A percentile compares a stretch with the other conserved stretches of the same genome.
Conservation (phyloP, 805 yeast genomes). For the Hanseniaspora jakobsenii region DNA sequence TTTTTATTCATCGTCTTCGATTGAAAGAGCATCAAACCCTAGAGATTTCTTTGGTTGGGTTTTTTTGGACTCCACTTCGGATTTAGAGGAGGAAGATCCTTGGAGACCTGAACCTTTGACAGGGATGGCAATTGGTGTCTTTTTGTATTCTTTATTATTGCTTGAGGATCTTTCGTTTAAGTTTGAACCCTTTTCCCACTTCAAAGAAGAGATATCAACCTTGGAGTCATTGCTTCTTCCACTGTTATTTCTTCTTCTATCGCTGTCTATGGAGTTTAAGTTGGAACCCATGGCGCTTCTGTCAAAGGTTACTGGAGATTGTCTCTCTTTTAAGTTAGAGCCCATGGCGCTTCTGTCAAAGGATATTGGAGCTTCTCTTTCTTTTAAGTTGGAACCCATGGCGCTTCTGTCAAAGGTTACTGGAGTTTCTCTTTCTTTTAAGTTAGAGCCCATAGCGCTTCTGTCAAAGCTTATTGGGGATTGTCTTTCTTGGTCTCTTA, state of each 20-base stretch:
- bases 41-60: background rate
- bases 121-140: background rate
- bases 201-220: constrained; percentile 4
- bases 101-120: constrained; percentile 3
- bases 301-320: no score
- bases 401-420: constrained; percentile 17
- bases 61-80: no score
- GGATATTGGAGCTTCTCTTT: no score
- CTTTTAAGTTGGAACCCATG: no score
- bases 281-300: background rate
- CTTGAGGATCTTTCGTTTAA: background rate
- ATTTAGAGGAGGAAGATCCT: no score
- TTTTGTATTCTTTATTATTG: background rate
- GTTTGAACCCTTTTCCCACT: constrained; percentile 2
- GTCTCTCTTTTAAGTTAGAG: no score
- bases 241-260: no score
- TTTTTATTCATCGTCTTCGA: constrained; percentile 8
- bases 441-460: background rate
- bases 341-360: constrained; percentile 15
- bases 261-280: background rate
- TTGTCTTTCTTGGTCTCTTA: no score
- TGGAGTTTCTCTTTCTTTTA: no score
- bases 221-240: no score
- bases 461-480: no score
- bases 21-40: constrained; percentile 10